Evolutionary conservation across 2,329 filamentous ascomycete genomes (phyloP).

Genomic region (Rhytidhysteron rufulum): DNA sequence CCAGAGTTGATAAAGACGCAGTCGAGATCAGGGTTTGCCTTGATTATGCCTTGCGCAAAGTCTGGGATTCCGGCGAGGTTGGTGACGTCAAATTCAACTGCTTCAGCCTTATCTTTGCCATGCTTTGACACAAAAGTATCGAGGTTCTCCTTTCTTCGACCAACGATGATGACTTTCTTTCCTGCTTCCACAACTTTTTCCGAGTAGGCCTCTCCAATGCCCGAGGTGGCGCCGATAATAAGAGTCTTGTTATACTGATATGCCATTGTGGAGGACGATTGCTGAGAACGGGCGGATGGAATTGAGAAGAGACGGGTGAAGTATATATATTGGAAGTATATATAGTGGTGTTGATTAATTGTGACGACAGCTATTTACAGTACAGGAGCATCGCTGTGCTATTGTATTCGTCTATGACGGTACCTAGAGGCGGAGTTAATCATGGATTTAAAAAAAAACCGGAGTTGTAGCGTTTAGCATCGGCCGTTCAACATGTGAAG

Average conservation of each 20-base stretch:
- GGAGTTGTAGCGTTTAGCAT: no score
- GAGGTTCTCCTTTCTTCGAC: constrained; percentile 50
- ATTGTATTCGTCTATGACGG: no score
- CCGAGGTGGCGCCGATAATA: constrained; percentile 51
- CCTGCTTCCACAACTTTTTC: constrained; percentile 47
- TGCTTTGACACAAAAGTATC: constrained; percentile 46
- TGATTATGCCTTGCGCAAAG: constrained; percentile 41
- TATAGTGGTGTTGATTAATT: no score
- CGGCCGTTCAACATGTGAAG: no score
- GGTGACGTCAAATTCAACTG: constrained; percentile 49
- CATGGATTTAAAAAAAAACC: no score
- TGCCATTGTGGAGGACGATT: constrained; percentile 24
- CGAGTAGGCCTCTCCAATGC: constrained; percentile 50
- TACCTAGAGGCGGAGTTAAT: no score
- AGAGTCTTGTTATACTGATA: constrained; percentile 51
- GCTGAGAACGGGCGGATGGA: background rate
- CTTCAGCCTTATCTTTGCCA: constrained; percentile 44
- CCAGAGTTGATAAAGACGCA: constrained; percentile 52
- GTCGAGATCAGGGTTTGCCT: constrained; percentile 49
- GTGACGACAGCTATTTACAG: no score
- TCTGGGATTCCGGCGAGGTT: constrained; percentile 45
- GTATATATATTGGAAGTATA: no score
- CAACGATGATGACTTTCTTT: constrained; percentile 46
- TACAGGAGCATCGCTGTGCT: no score
- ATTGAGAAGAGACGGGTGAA: no score